Conservation (phyloP, 2,329 filamentous ascomycete genomes). For the Biscogniauxia marginata region DNA sequence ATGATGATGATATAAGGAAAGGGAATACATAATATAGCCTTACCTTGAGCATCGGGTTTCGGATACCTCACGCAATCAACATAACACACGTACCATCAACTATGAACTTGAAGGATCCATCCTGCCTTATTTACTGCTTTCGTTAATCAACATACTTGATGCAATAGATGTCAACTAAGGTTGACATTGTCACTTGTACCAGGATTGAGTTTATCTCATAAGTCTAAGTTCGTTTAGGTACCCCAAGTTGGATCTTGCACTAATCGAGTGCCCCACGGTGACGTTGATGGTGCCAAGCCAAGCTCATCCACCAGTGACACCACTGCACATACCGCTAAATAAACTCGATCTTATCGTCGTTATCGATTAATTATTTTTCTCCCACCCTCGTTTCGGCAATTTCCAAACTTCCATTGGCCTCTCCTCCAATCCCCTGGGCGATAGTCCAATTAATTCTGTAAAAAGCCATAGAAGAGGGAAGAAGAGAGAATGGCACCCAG, state of each 20-base stretch:
- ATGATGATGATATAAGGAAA: not conserved
- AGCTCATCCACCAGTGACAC: constrained; percentile 4
- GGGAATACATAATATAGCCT: not conserved
- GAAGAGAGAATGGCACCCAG: constrained; percentile 30
- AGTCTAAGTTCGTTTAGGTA: too few species aligned
- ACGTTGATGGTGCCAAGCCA: constrained; percentile 4
- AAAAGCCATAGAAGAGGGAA: not conserved
- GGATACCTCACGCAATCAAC: not conserved
- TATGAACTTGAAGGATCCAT: too few species aligned
- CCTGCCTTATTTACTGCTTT: too few species aligned
- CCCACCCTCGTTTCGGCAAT: not conserved
- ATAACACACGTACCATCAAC: not conserved
- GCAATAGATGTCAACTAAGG: too few species aligned
- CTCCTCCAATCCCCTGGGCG: not conserved
- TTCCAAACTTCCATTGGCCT: not conserved
- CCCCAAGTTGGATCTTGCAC: not conserved
- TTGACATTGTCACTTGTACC: too few species aligned
- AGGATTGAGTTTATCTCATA: too few species aligned
- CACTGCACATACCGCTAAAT: constrained; percentile 12
- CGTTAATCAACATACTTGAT: too few species aligned
- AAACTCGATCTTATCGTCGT: constrained; percentile 11
- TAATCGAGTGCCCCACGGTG: not conserved
- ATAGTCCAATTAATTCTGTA: not conserved
- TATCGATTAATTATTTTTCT: not conserved
- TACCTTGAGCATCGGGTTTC: not conserved